Base-by-base conservation (phyloP, 768 basidiomycete genomes). In the Suillus paluster region DNA sequence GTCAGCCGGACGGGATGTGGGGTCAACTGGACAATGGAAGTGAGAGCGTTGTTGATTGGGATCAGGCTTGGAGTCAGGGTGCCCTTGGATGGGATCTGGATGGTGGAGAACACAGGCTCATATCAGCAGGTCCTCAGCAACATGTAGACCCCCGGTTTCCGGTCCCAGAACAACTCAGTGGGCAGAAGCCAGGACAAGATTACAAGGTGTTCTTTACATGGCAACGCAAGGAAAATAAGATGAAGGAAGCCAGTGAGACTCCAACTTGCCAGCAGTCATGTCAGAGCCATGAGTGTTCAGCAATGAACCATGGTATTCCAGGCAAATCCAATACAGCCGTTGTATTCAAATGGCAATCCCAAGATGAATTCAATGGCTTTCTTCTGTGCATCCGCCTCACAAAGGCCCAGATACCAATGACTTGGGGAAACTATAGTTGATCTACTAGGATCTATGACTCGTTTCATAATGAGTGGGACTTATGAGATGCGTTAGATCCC, bases 381-480 rank as follows among this genome's bases (percentile, higher is more conserved):
- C 36, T 19, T 21, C 27, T 53, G 12, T 5, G 25, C 19, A 17
- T 30, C 17, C 25, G 36, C 12, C 17, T 53, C 30, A 53, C 50
- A 4, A 30, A 53, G 27, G 25, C 17, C 6, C 9, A 53, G 17
- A 12, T 53, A 2, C 6, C 25, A 8, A 9, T 3, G 2, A 14
- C 10, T 19, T 57, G 55, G 55, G 23, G 36, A 8, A 8, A 10
- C 1, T 57, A 57, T 6, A 33, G 17, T 15, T 15, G 39, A 15
- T 17, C 30, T 15, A 57, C 55, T 2, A 33, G 55, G 15, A 7
- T 33, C 14, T 57, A 34, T 39, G 55, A 57, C 21, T 15, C 15
- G 5, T 57, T 57, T 21, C 17, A 12, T 12, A 57, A 57, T 12
- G 14, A 57, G 55, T 57, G 55, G 55, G 33, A 57, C 38, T 23